Conservation (phyloP, 768 basidiomycete genomes). For the Lactarius deliciosus region DNA sequence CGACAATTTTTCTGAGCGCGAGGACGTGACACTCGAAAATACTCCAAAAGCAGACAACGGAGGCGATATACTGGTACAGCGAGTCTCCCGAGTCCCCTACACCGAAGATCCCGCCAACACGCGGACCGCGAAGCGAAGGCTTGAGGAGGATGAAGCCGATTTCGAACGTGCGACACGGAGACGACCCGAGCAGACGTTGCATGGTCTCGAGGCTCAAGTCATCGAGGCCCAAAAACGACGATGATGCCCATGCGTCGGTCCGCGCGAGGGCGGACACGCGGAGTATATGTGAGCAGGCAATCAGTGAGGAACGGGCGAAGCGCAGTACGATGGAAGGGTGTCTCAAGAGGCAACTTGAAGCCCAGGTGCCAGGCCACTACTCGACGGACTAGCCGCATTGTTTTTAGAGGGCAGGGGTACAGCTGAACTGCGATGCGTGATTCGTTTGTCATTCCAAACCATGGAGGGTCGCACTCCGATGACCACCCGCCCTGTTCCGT, state of each 20-base stretch:
- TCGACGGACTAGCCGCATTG: slow-evolving; percentile 17
- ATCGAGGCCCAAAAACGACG: slow-evolving; percentile 13
- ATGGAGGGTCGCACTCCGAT: slow-evolving; percentile 1
- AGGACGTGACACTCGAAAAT: no score
- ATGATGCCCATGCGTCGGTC: slow-evolving; percentile 17
- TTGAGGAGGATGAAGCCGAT: slow-evolving; percentile 43
- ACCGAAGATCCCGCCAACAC: slow-evolving; percentile 36
- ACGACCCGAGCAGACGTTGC: slow-evolving; percentile 28
- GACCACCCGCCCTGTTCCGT: background rate
- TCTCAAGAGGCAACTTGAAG: slow-evolving; percentile 11
- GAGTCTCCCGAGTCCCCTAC: slow-evolving; percentile 38
- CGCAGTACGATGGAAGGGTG: slow-evolving; percentile 14
- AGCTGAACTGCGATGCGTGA: background rate
- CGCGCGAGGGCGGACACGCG: slow-evolving; percentile 14
- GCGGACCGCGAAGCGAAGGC: slow-evolving; percentile 43
- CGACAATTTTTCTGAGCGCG: no score
- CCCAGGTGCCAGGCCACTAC: slow-evolving; percentile 19
- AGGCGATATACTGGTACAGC: slow-evolving; percentile 43
- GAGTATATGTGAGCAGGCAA: slow-evolving; percentile 15
- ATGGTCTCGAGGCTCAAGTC: slow-evolving; percentile 23
- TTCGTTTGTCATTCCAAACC: background rate
- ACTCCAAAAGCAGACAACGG: no score
- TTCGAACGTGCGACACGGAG: slow-evolving; percentile 32
- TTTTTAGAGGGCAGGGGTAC: slow-evolving; percentile 14
- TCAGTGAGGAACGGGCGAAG: slow-evolving; percentile 20